Conservation (phyloP, 1,284 basidiomycete genomes). For the Marasmius tenuissimus region DNA sequence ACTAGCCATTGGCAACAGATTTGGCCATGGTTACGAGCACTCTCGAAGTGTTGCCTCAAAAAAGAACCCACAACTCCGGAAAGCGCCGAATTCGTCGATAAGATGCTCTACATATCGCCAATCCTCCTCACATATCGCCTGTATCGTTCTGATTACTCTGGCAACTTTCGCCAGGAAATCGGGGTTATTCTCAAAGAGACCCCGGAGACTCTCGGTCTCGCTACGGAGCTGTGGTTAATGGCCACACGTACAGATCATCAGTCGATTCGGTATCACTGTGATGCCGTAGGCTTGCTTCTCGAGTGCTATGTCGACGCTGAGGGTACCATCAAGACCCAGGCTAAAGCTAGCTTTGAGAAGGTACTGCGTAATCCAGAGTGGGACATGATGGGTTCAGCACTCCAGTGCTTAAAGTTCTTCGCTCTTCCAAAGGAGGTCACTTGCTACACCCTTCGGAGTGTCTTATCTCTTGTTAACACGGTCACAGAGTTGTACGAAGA, state of each 20-base stretch:
- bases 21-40: background rate
- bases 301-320: background rate
- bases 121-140: background rate
- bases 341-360: background rate
- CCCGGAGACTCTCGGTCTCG: background rate
- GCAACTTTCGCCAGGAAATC: background rate
- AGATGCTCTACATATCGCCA: background rate
- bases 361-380: background rate
- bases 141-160: background rate
- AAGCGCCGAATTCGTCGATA: background rate
- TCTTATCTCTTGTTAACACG: background rate
- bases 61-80: background rate
- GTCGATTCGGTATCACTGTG: background rate
- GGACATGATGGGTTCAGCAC: background rate
- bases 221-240: background rate
- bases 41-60: background rate
- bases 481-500: background rate
- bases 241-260: background rate
- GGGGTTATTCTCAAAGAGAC: background rate
- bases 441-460: background rate
- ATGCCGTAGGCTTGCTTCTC: background rate
- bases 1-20: background rate
- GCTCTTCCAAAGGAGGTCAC: background rate
- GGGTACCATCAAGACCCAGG: background rate
- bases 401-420: background rate